Evolutionary conservation across 202 grass and related monocot species (phyloP).

Genomic region (Panicum hallii): DNA sequence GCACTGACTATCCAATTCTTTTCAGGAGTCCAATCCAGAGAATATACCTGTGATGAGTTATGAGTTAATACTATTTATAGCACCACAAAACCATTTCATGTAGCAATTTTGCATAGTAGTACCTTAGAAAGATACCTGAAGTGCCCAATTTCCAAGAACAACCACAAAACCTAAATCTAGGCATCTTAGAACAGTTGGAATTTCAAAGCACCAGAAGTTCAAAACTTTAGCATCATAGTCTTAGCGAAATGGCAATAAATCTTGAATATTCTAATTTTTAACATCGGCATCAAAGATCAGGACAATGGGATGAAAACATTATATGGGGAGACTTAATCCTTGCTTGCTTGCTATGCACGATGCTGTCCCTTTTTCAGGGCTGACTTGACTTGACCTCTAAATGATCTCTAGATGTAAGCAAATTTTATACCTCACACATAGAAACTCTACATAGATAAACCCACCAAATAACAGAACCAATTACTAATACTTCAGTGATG

Average conservation of each 20-base stretch:
- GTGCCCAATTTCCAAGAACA: slow-evolving; percentile 14
- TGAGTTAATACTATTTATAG: slow-evolving; percentile 46
- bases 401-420: background rate
- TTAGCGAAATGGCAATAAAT: background rate
- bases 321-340: background rate
- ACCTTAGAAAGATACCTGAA: slow-evolving; percentile 19
- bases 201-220: background rate
- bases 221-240: slow-evolving; percentile 21
- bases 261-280: background rate
- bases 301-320: background rate
- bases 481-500: background rate
- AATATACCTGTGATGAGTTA: slow-evolving; percentile 78
- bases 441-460: background rate
- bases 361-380: background rate
- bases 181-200: slow-evolving; percentile 20
- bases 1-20: slow-evolving; percentile 99
- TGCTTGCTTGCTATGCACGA: background rate
- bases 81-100: background rate
- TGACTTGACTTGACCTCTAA: background rate
- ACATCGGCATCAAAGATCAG: slow-evolving; percentile 9
- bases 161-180: slow-evolving; percentile 12
- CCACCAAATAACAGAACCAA: background rate
- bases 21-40: slow-evolving; percentile 97
- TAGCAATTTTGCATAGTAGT: slow-evolving; percentile 30
- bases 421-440: background rate